Evolutionary conservation across 805 yeast species (phyloP).

Genomic region (Yamadazyma olivae): DNA sequence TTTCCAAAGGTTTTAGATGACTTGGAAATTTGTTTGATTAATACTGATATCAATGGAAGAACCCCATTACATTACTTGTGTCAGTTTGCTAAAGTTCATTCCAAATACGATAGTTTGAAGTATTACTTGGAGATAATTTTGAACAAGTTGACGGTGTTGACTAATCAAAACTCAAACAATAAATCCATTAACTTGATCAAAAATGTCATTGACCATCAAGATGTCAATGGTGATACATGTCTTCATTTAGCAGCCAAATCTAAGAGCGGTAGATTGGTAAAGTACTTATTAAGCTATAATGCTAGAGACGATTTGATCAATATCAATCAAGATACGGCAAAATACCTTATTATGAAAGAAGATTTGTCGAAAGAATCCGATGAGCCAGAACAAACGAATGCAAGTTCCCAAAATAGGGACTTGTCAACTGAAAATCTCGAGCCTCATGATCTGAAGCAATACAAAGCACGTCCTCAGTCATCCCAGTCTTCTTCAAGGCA

Average conservation of each 20-base stretch:
- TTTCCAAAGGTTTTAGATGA: constrained; percentile 77
- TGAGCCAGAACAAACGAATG: constrained; percentile 1
- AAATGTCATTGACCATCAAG: constrained; percentile 70
- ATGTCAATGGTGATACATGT: constrained; percentile 81
- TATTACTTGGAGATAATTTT: constrained; percentile 78
- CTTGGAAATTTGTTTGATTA: constrained; percentile 72
- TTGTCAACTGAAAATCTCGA: not conserved
- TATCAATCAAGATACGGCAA: constrained; percentile 41
- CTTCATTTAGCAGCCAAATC: constrained; percentile 70
- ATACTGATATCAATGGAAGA: constrained; percentile 67
- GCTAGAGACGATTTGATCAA: constrained; percentile 58
- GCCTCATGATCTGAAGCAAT: not conserved
- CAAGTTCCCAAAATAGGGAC: not conserved
- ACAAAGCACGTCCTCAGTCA: not conserved
- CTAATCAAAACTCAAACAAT: constrained; percentile 22
- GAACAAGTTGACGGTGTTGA: constrained; percentile 59
- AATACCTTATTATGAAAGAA: constrained; percentile 40
- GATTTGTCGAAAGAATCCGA: constrained; percentile 20
- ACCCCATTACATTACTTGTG: constrained; percentile 88
- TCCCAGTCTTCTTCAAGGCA: constrained; percentile 1
- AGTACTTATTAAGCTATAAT: constrained; percentile 80
- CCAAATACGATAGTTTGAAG: constrained; percentile 73
- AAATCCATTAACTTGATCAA: constrained; percentile 61
- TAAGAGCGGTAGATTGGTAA: constrained; percentile 71
- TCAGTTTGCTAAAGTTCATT: constrained; percentile 58